These are phyloP conservation scores for Lepidium didymum DNA, from an alignment of 345 rosid genomes.

Conservation along the genomic window DNA sequence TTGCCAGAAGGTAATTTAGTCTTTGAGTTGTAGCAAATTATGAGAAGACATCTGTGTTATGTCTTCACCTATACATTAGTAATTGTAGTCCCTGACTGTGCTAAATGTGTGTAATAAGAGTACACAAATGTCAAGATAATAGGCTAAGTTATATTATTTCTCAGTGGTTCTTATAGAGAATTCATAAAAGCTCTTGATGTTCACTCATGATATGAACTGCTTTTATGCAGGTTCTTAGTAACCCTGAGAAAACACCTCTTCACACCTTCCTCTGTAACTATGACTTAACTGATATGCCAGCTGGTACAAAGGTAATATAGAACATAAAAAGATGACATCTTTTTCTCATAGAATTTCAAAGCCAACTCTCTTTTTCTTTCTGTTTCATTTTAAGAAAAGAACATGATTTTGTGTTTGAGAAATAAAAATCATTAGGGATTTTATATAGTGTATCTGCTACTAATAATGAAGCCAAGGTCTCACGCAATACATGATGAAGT, in stretches of 20 bases:
- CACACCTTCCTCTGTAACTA: constrained; percentile 94
- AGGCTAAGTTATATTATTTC: constrained; percentile 3
- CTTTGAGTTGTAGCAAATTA: not conserved
- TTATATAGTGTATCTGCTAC: not conserved
- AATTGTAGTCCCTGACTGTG: not conserved
- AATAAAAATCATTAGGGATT: not conserved
- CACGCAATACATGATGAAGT: not conserved
- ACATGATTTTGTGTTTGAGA: not conserved
- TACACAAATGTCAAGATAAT: not conserved
- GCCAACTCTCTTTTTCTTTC: not conserved
- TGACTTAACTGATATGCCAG: constrained; percentile 94
- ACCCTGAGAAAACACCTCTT: constrained; percentile 95
- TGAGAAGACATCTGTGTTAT: not conserved
- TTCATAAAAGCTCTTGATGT: not conserved
- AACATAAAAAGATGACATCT: not conserved
- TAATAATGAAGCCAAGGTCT: not conserved
- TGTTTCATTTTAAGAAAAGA: not conserved
- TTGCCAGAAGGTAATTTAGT: not conserved
- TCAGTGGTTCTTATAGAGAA: not conserved
- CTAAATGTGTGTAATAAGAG: not conserved
- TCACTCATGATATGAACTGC: constrained; percentile 11
- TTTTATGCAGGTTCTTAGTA: constrained; percentile 76
- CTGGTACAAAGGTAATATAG: constrained; percentile 44
- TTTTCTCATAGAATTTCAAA: not conserved
- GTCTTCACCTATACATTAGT: not conserved